Conservation (phyloP, 331 rosid species). For the Saraca asoca region DNA sequence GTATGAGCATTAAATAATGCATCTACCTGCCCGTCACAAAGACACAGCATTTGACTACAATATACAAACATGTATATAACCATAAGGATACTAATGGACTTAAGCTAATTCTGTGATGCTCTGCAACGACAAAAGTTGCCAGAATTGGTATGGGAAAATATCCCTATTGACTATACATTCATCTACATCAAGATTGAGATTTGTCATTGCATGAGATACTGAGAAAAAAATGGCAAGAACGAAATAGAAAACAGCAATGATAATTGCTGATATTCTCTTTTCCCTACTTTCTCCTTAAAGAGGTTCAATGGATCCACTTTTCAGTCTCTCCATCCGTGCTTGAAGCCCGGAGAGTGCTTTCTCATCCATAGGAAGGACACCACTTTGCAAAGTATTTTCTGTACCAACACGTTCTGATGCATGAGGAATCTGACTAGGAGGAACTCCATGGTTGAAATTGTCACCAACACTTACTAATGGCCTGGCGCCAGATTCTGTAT, state of each 20-base stretch:
- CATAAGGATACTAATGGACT: slow-evolving; percentile 17
- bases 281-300: slow-evolving; percentile 34
- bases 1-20: slow-evolving; percentile 23
- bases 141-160: slow-evolving; percentile 30
- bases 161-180: slow-evolving; percentile 32
- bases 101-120: slow-evolving; percentile 32
- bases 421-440: slow-evolving; percentile 57
- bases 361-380: slow-evolving; percentile 93
- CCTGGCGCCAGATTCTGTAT: slow-evolving; percentile 60
- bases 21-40: slow-evolving; percentile 37
- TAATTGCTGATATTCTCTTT: not conserved
- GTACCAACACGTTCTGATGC: slow-evolving; percentile 47
- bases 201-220: slow-evolving; percentile 8
- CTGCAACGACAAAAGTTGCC: slow-evolving; percentile 27
- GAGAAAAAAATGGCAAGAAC: slow-evolving; percentile 10
- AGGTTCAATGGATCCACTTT: slow-evolving; percentile 86
- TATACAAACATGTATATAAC: slow-evolving; percentile 41
- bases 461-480: slow-evolving; percentile 64
- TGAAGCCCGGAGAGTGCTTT: slow-evolving; percentile 97
- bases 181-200: slow-evolving; percentile 34
- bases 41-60: slow-evolving; percentile 36
- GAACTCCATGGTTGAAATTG: slow-evolving; percentile 53
- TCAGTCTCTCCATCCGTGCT: slow-evolving; percentile 98
- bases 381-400: slow-evolving; percentile 64
- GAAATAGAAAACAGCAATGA: slow-evolving; percentile 11